Base-by-base conservation (phyloP, 306 rosid species). In the Datisca glomerata region DNA sequence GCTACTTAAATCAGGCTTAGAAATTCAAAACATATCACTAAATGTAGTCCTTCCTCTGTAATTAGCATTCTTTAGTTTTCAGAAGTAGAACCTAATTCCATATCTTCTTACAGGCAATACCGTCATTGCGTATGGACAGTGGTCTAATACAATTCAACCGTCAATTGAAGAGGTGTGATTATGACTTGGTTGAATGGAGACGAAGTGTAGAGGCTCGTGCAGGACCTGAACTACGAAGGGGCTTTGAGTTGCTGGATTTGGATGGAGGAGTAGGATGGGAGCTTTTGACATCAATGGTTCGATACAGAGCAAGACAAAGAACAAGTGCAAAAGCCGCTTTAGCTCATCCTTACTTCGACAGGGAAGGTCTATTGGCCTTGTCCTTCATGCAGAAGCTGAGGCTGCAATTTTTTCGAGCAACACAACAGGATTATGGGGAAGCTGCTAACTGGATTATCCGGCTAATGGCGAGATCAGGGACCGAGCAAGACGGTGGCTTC, bases 241-340 rank as follows among this genome's bases (percentile, higher is more conserved):
- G 97, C 21, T 89, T 89, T 41, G 91, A 89, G 60, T 45, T 89
- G 62, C 53, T 89, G 86, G 83, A 80, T 58, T 79, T 83, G 60
- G 97, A 80, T 61, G 97, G 82, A 24, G 95, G 95, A 52, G 68
- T 67, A 12, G 94, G 97, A 54, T 83, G 97, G 97, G 97, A 89
- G 52, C 95, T 89, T 22, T 55, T 83, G 42, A 89, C 74, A 11
- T 83, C 93, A 14, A 89, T 89, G 97, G 93, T 77, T 21, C 70
- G 95, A 37, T 84, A 68, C 68, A 77, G 75, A 60, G 84, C 98
- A 54, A 53, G 91, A 43, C 77, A 84, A 64, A 68, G 98, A 50
- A 81, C 73, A 47, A 89, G 97, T 34, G 97, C 97, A 20, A 89
- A 89, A 69, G 73, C 70, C 5, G 95, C 86, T 29, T 64, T 83